These are phyloP conservation scores for Gloeostereum incarnatum DNA, from an alignment of 768 basidiomycete species.

Conservation along the genomic window DNA sequence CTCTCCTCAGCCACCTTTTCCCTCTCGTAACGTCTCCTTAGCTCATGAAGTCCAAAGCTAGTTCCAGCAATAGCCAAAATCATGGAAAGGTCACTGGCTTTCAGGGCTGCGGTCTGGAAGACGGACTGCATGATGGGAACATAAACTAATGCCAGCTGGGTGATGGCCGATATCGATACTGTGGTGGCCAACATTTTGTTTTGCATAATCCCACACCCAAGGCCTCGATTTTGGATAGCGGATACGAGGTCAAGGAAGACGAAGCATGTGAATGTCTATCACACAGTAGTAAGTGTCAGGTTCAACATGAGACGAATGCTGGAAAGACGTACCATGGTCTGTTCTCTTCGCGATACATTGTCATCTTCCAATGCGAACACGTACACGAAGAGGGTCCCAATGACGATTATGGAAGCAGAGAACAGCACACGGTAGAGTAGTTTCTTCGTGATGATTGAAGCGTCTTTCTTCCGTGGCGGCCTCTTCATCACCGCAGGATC, in stretches of 20 bases:
- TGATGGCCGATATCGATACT: conserved; percentile 77
- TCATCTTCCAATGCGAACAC: conserved; percentile 77
- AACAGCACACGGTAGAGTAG: conserved; percentile 81
- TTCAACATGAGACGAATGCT: neutral
- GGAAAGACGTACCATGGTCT: conserved; percentile 82
- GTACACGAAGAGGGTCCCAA: conserved; percentile 85
- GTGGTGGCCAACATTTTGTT: conserved; percentile 90
- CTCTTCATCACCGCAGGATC: conserved; percentile 88
- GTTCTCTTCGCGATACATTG: conserved; percentile 76
- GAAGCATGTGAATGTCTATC: conserved; percentile 94
- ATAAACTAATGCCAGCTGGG: conserved; percentile 82
- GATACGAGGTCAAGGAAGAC: conserved; percentile 96
- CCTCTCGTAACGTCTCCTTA: conserved; percentile 69
- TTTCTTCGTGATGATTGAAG: conserved; percentile 71
- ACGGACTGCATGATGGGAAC: conserved; percentile 84
- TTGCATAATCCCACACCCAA: conserved; percentile 73
- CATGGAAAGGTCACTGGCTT: conserved; percentile 54
- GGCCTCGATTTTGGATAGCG: conserved; percentile 88
- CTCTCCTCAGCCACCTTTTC: conserved; percentile 43
- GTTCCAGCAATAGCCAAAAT: conserved; percentile 58
- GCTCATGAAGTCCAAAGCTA: conserved; percentile 71
- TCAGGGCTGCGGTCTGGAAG: conserved; percentile 88
- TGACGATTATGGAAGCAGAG: conserved; percentile 85
- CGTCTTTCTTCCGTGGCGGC: conserved; percentile 89
- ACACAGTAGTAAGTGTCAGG: conserved; percentile 6